Evolutionary conservation across 2,329 filamentous ascomycete genomes (phyloP), one percentile per base, ranked within the genome.

Genomic region (Aspergillus ustus): DNA sequence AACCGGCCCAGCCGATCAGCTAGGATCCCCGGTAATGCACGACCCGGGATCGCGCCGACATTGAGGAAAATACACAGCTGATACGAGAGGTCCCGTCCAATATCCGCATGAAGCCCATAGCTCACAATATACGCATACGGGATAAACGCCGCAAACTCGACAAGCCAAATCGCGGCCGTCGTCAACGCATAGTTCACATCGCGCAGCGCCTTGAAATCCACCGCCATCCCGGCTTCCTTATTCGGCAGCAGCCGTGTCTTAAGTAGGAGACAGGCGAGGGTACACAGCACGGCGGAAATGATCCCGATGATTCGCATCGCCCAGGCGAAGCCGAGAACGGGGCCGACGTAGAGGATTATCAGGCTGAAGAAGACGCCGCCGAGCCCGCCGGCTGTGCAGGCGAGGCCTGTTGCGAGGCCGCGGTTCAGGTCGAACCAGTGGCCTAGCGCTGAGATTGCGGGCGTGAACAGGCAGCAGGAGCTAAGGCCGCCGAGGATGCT

Each of bases 361-460:
- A 77, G 25, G 8, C 74, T 70, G 59, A 78, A 78, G 7, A 76
- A 60, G 0, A 75, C 69, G 0, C 76, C 76, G 4, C 75, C 75
- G 1, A 77, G 54, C 0, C 73, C 73, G 6, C 75, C 73, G 2
- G 70, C 75, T 5, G 74, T 75, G 37, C 69, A 72, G 19, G 74
- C 75, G 17, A 78, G 63, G 1, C 75, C 75, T 1, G 73, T 78
- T 22, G 75, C 75, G 8, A 65, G 65, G 7, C 68, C 75, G 4
- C 74, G 70, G n/a, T 69, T 68, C 5, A 61, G 28, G 13, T 72
- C 63, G 56, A 77, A 77, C 73, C 74, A 77, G 58, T 78, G 76
- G 9, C 70, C 71, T 17, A 77, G 67, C 6, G 64, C 64, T 8
- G 73, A 63, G 7, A 78, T 54, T 0, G 70, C 63, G 0, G 74